Conservation (phyloP, 2,329 filamentous ascomycete genomes). For the Ascochyta viciae-villosae region DNA sequence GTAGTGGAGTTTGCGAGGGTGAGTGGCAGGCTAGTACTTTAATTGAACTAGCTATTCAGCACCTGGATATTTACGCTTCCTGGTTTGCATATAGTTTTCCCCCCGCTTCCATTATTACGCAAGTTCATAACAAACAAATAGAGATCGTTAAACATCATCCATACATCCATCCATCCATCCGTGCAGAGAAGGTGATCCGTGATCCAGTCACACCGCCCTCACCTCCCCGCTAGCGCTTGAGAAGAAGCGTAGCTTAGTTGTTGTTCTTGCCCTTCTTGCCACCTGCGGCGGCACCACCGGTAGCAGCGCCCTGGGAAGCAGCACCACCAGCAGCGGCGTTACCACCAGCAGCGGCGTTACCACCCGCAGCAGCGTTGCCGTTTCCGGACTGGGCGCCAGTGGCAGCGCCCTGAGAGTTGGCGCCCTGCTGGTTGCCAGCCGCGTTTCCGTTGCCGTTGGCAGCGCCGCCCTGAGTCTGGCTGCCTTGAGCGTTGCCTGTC, state of each 20-base stretch:
- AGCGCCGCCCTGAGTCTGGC: slow-evolving; percentile 3
- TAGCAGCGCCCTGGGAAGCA: background rate
- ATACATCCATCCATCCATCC: background rate
- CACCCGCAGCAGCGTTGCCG: background rate
- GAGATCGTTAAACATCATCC: slow-evolving; percentile 10
- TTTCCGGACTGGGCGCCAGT: background rate
- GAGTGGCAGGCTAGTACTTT: slow-evolving; percentile 6
- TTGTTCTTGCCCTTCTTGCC: slow-evolving; percentile 9
- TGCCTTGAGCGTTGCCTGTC: slow-evolving; percentile 1
- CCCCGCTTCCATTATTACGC: background rate
- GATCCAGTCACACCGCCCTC: slow-evolving; percentile 20
- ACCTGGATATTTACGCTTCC: slow-evolving; percentile 19
- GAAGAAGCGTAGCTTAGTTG: slow-evolving; percentile 11
- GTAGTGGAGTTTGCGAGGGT: background rate
- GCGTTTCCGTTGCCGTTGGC: background rate
- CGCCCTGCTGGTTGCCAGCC: background rate
- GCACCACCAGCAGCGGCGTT: background rate
- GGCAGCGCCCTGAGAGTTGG: background rate
- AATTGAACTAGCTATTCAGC: slow-evolving; percentile 11
- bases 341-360: background rate
- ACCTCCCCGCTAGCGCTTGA: slow-evolving; percentile 3
- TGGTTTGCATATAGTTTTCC: no score
- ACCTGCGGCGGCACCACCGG: slow-evolving; percentile 1
- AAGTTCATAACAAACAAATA: slow-evolving; percentile 1
- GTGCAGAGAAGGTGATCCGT: slow-evolving; percentile 12